Evolutionary conservation across 139 green algal genomes (phyloP), one percentile per base, ranked within the genome.

Genomic region (Closterium sp.): DNA sequence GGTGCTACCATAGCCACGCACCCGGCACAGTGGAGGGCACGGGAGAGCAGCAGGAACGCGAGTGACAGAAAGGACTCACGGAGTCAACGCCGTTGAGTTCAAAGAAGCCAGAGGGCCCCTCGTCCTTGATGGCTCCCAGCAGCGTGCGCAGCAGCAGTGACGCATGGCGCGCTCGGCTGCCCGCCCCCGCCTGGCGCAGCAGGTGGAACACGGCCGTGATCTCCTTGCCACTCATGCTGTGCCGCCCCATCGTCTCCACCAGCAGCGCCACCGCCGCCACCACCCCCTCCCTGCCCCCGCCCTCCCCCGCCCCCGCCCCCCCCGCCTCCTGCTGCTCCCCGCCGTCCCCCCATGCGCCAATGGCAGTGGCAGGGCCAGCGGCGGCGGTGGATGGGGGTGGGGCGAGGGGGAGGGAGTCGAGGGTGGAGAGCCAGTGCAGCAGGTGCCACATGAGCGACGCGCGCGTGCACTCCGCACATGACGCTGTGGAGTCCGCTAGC

Each of bases 71-170:
- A 45, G 28, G 4, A 86, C 86, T 73, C n/a, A 93, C 91, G 29
- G 91, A 94, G 27, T 94, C 88, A 6, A 32, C n/a, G 7, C 91
- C 91, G 21, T 70, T 93, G 45, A 92, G 38, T 34, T 93, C 91
- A 88, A 92, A 94, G 88, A 94, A 94, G 24, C 91, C 89, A 9
- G 88, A 32, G 22, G 91, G 91, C 17, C 91, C 91, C 22, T 91
- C 89, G 24, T 62, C 88, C 42, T 88, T 50, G 30, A 89, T 28
- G 88, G 93, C 91, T 17, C 28, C 28, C 88, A 30, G 91, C 91
- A 94, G 85, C 27, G 89, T 91, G 19, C 32, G 31, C 21, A 94
- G 24, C 19, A 94, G 91, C 62, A 85, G 21, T 7, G 28, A 28
- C 17, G 30, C 31, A 13, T 93, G 91, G 0, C 11, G 19, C 2